phyloP scores from a whole-genome alignment of 768 basidiomycete genomes.

The Amanita phalloides region DNA sequence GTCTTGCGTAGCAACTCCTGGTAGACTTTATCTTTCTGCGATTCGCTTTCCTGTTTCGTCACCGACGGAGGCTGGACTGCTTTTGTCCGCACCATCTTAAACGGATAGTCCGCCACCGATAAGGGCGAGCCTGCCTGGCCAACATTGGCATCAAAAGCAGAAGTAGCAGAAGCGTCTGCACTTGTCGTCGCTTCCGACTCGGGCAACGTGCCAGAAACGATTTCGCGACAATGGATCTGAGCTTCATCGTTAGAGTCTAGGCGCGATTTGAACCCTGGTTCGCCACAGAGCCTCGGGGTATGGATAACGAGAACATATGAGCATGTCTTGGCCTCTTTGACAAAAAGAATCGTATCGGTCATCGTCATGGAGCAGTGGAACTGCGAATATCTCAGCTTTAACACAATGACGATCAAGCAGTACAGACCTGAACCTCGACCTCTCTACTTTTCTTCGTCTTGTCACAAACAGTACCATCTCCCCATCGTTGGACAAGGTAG shows the following conservation, averaged over 20 bases:
- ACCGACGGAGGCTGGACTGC: constrained; percentile 28
- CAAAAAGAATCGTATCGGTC: constrained; percentile 80
- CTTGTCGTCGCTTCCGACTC: constrained; percentile 14
- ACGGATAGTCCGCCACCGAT: constrained; percentile 45
- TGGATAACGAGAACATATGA: constrained; percentile 91
- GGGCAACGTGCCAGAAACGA: constrained; percentile 33
- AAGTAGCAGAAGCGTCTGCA: constrained; percentile 9
- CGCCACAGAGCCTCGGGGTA: constrained; percentile 87
- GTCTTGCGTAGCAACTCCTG: constrained; percentile 27
- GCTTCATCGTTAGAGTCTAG: constrained; percentile 57
- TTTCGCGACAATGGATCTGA: constrained; percentile 69
- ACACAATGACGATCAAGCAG: constrained; percentile 9
- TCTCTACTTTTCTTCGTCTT: constrained; percentile 81
- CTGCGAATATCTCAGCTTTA: constrained; percentile 26
- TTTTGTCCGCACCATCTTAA: constrained; percentile 39
- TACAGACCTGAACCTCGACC: constrained; percentile 85
- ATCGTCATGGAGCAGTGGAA: constrained; percentile 96
- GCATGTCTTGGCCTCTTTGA: constrained; percentile 92
- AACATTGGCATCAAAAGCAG: constrained; percentile 1
- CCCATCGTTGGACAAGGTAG: constrained; percentile 90
- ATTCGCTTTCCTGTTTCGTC: constrained; percentile 10
- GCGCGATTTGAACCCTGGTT: constrained; percentile 84
- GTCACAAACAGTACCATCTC: constrained; percentile 87
- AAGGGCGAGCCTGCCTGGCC: constrained; percentile 12
- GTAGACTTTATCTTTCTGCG: constrained; percentile 18